These are phyloP conservation scores for Brassica juncea DNA, from an alignment of 345 rosid species.

Conservation along the genomic window DNA sequence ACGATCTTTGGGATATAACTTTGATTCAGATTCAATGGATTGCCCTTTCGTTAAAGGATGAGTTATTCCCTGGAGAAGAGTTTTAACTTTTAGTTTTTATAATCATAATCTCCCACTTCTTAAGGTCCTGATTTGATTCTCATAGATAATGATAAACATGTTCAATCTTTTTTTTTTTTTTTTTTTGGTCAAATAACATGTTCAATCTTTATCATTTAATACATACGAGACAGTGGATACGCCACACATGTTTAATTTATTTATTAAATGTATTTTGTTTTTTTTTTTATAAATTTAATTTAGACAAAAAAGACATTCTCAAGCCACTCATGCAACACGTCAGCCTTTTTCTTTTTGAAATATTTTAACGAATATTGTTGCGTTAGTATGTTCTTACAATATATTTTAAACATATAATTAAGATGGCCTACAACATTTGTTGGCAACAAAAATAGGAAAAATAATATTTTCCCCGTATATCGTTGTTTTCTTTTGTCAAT, in stretches of 20 bases:
- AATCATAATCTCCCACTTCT: neutral
- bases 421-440: neutral
- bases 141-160: slow-evolving; percentile 16
- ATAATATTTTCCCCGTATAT: neutral
- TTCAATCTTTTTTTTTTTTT: neutral
- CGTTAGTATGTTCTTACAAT: neutral
- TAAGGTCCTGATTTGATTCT: neutral
- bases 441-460: neutral
- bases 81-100: neutral
- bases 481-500: no score
- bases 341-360: neutral
- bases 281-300: neutral
- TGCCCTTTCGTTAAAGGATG: slow-evolving; percentile 85
- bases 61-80: slow-evolving; percentile 71
- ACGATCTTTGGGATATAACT: slow-evolving; percentile 83
- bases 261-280: neutral
- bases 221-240: neutral
- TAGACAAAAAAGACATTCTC: neutral
- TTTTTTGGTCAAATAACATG: no score
- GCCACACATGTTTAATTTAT: neutral
- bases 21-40: slow-evolving; percentile 95
- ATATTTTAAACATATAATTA: neutral
- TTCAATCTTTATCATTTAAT: neutral
- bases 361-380: neutral
- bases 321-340: neutral